These are phyloP conservation scores for Cichorium intybus DNA, from an alignment of 140 eudicot species.

Conservation along the genomic window DNA sequence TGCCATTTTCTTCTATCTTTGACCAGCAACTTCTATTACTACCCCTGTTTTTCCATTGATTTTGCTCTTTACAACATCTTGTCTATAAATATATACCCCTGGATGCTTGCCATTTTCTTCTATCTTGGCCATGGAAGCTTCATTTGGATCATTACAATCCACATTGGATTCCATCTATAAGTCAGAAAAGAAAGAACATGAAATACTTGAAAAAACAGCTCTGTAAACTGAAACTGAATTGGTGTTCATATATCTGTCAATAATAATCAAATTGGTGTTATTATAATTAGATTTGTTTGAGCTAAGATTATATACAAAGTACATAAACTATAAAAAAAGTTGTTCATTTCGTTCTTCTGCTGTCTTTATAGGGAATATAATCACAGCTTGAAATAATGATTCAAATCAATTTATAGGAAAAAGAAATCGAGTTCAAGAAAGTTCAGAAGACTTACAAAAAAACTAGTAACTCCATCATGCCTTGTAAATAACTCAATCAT, in stretches of 20 bases:
- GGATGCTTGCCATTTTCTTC: slow-evolving; percentile 31
- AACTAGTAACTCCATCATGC: too few relatives aligned
- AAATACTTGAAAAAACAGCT: background rate
- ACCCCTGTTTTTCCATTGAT: slow-evolving; percentile 52
- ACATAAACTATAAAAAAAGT: too few relatives aligned
- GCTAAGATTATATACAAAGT: too few relatives aligned
- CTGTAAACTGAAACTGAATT: background rate
- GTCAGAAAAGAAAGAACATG: background rate
- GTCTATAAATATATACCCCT: slow-evolving; percentile 55
- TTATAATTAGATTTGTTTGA: too few relatives aligned
- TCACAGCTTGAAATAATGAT: too few relatives aligned
- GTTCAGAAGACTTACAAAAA: too few relatives aligned
- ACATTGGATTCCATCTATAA: slow-evolving; percentile 61
- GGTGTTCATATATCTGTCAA: background rate
- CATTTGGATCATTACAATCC: slow-evolving; percentile 29
- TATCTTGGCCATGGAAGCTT: slow-evolving; percentile 28
- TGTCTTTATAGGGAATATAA: too few relatives aligned
- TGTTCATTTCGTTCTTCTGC: too few relatives aligned
- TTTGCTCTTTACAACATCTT: slow-evolving; percentile 88
- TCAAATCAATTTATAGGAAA: too few relatives aligned
- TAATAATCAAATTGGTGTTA: too few relatives aligned
- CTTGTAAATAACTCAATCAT: too few relatives aligned
- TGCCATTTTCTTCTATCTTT: slow-evolving; percentile 34
- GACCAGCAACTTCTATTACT: slow-evolving; percentile 92
- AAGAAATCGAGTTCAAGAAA: too few relatives aligned